Conservation (phyloP, 148 eudicot genomes). For the Vaccinium vitisidaea region DNA sequence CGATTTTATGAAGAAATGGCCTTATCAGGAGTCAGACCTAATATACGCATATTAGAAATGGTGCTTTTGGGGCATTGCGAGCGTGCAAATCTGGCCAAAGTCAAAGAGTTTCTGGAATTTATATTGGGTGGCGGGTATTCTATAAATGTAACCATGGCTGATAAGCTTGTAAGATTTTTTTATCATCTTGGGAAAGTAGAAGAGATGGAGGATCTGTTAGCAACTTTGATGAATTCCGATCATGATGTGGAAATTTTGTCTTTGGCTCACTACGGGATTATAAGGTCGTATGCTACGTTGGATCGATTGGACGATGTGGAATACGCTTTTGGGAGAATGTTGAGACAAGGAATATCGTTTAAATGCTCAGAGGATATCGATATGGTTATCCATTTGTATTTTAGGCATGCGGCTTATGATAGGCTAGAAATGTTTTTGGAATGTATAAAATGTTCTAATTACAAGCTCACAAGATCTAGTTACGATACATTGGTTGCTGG, state of each 20-base stretch:
- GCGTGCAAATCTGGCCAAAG: constrained; percentile 24
- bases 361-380: constrained; percentile 38
- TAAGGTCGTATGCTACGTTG: constrained; percentile 34
- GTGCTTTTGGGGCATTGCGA: constrained; percentile 37
- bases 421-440: constrained; percentile 48
- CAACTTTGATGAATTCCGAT: constrained; percentile 23
- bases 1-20: constrained; percentile 44
- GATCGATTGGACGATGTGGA: constrained; percentile 58
- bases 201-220: constrained; percentile 43
- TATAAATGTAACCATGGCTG: constrained; percentile 22
- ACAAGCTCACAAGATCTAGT: constrained; percentile 36
- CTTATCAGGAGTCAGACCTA: constrained; percentile 40
- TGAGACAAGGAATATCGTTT: constrained; percentile 40
- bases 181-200: constrained; percentile 27
- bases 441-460: constrained; percentile 26
- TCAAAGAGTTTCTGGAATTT: constrained; percentile 30
- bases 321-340: constrained; percentile 53
- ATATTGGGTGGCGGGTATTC: constrained; percentile 24
- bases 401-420: constrained; percentile 45
- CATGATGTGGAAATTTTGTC: constrained; percentile 32
- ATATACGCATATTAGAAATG: constrained; percentile 28
- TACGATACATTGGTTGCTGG: constrained; percentile 46
- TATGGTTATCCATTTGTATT: constrained; percentile 38
- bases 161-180: constrained; percentile 33
- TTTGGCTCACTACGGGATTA: constrained; percentile 31